Conservation (phyloP, 2,329 filamentous ascomycete genomes). For the Apiospora hydei region DNA sequence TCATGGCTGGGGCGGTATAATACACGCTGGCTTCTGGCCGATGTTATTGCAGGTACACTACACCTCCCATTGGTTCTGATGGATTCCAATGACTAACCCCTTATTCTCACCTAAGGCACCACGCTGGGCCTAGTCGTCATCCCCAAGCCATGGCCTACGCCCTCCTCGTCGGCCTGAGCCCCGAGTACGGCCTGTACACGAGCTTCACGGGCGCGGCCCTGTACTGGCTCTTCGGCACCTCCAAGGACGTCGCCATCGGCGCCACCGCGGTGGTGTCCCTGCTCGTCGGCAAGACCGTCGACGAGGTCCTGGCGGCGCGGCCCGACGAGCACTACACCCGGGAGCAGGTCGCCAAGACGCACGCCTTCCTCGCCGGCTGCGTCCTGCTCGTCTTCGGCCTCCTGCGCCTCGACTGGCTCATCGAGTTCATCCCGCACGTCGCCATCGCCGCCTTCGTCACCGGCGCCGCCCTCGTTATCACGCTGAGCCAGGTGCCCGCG, state of each 20-base stretch:
- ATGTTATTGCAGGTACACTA: conserved; percentile 79
- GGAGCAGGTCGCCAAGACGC: conserved; percentile 77
- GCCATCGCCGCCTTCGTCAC: conserved; percentile 97
- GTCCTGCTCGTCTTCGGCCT: conserved; percentile 84
- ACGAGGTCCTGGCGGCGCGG: conserved; percentile 81
- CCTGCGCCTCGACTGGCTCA: conserved; percentile 83
- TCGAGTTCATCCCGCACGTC: conserved; percentile 89
- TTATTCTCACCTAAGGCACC: conserved; percentile 46
- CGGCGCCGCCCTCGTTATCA: conserved; percentile 89
- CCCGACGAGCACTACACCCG: conserved; percentile 73
- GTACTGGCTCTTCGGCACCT: conserved; percentile 98
- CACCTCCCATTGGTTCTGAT: conserved; percentile 13
- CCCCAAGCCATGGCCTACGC: conserved; percentile 96
- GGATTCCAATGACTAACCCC: conserved; percentile 31
- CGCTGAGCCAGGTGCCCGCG: conserved; percentile 79
- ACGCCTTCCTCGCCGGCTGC: conserved; percentile 79
- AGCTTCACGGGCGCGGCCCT: conserved; percentile 95
- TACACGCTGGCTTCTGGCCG: conserved; percentile 84
- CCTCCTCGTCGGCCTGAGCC: conserved; percentile 77
- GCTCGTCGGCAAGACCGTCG: neutral
- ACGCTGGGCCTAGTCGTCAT: conserved; percentile 76
- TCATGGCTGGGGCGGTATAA: conserved; percentile 94
- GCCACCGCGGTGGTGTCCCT: conserved; percentile 39
- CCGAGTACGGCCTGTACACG: conserved; percentile 88
- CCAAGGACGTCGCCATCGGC: conserved; percentile 97